phyloP scores from a whole-genome alignment of 2,329 filamentous ascomycete genomes.

The Arthroderma sp. region DNA sequence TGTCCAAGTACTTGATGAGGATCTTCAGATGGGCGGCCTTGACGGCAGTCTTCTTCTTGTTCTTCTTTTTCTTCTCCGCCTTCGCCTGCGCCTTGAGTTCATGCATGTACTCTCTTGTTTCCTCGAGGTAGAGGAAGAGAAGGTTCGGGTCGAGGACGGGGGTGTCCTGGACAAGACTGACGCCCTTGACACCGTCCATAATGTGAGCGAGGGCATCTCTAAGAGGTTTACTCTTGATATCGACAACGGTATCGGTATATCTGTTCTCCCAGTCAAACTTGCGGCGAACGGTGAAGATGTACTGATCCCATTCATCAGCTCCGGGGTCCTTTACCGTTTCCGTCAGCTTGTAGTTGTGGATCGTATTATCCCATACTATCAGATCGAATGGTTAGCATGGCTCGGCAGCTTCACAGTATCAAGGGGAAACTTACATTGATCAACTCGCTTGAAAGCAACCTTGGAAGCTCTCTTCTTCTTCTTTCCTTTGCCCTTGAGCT shows the following conservation, averaged over 20 bases:
- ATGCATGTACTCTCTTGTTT: slow-evolving; percentile 54
- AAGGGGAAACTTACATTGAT: slow-evolving; percentile 39
- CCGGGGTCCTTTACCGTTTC: slow-evolving; percentile 54
- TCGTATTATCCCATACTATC: slow-evolving; percentile 41
- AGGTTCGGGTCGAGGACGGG: slow-evolving; percentile 62
- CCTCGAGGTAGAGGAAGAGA: slow-evolving; percentile 65
- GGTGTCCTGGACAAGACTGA: slow-evolving; percentile 68
- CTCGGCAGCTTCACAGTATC: slow-evolving; percentile 6
- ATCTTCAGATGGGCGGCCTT: slow-evolving; percentile 50
- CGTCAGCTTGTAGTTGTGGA: slow-evolving; percentile 56
- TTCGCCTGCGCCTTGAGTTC: slow-evolving; percentile 53
- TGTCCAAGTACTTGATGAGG: slow-evolving; percentile 63
- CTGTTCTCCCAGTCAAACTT: slow-evolving; percentile 78
- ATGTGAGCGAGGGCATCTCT: slow-evolving; percentile 58
- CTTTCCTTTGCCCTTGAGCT: slow-evolving; percentile 26
- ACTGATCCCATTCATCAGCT: slow-evolving; percentile 59
- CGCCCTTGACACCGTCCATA: slow-evolving; percentile 63
- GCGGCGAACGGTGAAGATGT: slow-evolving; percentile 69
- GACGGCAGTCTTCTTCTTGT: slow-evolving; percentile 25
- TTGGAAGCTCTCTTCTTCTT: slow-evolving; percentile 41
- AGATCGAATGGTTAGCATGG: not conserved
- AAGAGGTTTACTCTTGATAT: slow-evolving; percentile 73
- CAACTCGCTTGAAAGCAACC: slow-evolving; percentile 57
- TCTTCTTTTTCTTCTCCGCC: slow-evolving; percentile 41
- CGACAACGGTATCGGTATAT: slow-evolving; percentile 60